phyloP scores from a whole-genome alignment of 2,329 filamentous ascomycete genomes.

The Ophiostoma novo-ulmi region DNA sequence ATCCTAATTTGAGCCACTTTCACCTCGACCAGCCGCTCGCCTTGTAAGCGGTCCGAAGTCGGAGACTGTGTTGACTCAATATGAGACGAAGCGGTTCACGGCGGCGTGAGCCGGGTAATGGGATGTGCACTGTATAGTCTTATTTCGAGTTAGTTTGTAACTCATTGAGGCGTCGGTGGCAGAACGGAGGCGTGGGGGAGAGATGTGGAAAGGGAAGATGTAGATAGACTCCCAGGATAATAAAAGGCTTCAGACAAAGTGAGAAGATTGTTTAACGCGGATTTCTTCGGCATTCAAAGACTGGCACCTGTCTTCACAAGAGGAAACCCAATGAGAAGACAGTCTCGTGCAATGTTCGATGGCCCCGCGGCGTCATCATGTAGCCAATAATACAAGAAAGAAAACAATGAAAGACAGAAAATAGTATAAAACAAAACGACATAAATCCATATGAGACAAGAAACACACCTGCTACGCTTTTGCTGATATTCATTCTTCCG shows the following conservation, averaged over 20 bases:
- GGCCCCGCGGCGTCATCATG: slow-evolving; percentile 40
- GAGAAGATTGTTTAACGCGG: slow-evolving; percentile 42
- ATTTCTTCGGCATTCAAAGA: slow-evolving; percentile 46
- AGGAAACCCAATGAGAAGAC: neutral
- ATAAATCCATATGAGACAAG: neutral
- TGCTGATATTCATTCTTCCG: slow-evolving; percentile 34
- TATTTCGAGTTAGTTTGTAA: neutral
- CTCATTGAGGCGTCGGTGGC: neutral
- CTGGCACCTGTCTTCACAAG: neutral
- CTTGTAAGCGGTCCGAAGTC: neutral
- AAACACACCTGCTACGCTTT: slow-evolving; percentile 30
- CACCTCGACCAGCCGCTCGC: neutral
- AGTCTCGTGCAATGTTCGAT: slow-evolving; percentile 30
- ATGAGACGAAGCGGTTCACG: neutral
- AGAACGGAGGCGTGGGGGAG: neutral
- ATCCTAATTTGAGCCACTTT: neutral
- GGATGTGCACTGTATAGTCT: neutral
- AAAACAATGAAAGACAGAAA: slow-evolving; percentile 17
- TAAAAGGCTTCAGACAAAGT: slow-evolving; percentile 29
- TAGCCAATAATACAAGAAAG: neutral
- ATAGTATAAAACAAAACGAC: neutral
- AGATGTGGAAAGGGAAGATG: neutral
- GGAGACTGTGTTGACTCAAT: neutral
- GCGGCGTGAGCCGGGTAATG: neutral
- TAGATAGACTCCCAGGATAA: neutral